Base-by-base conservation (phyloP, 73 alveolate species). In the Symbiodinium natans region DNA sequence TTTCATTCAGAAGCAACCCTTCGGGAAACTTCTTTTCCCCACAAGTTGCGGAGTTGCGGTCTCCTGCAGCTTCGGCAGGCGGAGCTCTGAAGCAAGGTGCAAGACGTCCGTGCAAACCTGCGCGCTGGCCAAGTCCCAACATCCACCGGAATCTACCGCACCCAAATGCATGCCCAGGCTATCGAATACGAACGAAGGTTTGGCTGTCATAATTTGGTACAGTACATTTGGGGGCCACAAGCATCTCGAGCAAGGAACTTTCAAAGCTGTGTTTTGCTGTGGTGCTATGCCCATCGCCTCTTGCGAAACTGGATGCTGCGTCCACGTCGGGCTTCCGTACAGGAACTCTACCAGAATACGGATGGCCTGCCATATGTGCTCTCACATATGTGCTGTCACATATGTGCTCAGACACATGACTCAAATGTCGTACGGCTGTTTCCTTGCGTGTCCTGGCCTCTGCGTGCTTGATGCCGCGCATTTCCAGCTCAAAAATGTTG, bases 381-480 rank as follows among this genome's bases (percentile, higher is more conserved):
- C 38, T 3, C 34, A 27, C 77, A 19, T 9, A 13, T 6, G 21
- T 13, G 13, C 59, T 46, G 59, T 46, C 59, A 46, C 59, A n/a
- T 46, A 13, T 46, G 59, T 9, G 59, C 25, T 2, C 74, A 25
- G 31, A 6, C 36, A 4, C 80, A 63, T 9, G 80, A 19, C 80
- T 63, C 33, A 25, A 63, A 63, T 25, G 38, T 13, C 6, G 29
- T 13, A 5, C 71, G 4, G 25, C 71, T 6, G 68, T 3, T 0
- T 0, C 25, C 10, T 52, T 13, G 2, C 31, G 31, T 8, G 6
- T 13, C 36, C 36, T 1, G 80, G 80, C 80, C 80, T 63, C 80
- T 25, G 80, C 80, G 80, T 63, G 80, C 80, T 63, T 63, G 80
- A 63, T 63, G 80, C 80, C 80, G 36, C 80, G 80, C 80, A 63